Percentiles rank a stretch among this genome's conserved stretches.
Evolutionary conservation across 495 filamentous ascomycete genomes (phyloP).

Genomic region (Polyplosphaeria fusca): DNA sequence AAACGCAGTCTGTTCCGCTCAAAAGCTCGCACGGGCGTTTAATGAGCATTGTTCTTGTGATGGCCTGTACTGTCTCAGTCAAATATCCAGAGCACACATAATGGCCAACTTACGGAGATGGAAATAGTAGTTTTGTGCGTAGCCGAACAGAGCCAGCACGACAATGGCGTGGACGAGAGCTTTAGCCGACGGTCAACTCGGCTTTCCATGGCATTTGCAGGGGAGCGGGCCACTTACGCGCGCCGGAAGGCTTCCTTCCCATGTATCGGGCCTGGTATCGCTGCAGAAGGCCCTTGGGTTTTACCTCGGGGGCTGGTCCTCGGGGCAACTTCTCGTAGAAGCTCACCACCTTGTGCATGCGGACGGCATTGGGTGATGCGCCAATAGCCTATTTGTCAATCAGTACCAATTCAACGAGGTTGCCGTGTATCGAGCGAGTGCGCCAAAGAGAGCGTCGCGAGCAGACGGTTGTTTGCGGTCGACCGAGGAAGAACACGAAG

Average conservation of each 20-base stretch:
- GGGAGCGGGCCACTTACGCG: conserved; percentile 64
- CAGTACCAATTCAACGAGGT: background rate
- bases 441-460: background rate
- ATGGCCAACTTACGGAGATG: conserved; percentile 76
- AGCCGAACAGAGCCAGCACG: conserved; percentile 71
- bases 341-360: conserved; percentile 92
- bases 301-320: conserved; percentile 74
- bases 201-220: too few relatives aligned
- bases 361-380: conserved; percentile 85
- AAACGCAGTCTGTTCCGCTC: background rate
- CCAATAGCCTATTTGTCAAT: conserved; percentile 67
- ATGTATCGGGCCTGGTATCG: conserved; percentile 94
- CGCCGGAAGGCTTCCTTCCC: conserved; percentile 79
- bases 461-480: conserved; percentile 14
- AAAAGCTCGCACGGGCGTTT: conserved; percentile 37
- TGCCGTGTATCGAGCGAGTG: background rate
- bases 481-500: conserved; percentile 10
- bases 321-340: conserved; percentile 98
- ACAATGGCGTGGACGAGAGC: conserved; percentile 84
- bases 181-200: too few relatives aligned
- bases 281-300: conserved; percentile 73
- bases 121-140: conserved; percentile 99
- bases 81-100: background rate
- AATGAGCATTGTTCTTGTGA: conserved; percentile 99
- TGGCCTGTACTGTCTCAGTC: conserved; percentile 63